Base-by-base conservation (phyloP, 352 stramenopile genomes). In the Aphanomyces astaci region DNA sequence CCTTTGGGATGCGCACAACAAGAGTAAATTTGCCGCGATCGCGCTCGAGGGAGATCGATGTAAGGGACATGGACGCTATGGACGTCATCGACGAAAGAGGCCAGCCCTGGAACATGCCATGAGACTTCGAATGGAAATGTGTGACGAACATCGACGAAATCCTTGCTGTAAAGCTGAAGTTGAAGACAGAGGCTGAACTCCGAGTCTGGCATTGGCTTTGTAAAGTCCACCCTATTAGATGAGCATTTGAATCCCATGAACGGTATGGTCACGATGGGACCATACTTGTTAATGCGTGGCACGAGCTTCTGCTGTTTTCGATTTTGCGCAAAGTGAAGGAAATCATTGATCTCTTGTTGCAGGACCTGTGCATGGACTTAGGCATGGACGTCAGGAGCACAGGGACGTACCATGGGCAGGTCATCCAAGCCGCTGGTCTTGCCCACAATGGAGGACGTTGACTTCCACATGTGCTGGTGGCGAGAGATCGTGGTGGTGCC, bases 341-440 rank as follows among this genome's bases (percentile, higher is more conserved):
- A 66, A 64, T 89, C 83, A 31, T 87, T 78, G 22, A 91, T 63
- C 59, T 91, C 80, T 70, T 88, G 78, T 62, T 88, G 80, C 24
- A 77, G 70, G 5, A 54, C 56, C 80, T 88, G 51, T 32, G 51
- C 33, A 7, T 11, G 10, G n/a, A 32, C 9, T 13, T 39, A 48
- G n/a, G 46, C 24, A 56, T 45, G 5, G 22, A 19, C 45, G 10
- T 67, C 36, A 25, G 24, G 5, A 5, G 28, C 10, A n/a, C 25
- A 36, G n/a, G 4, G 17, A 4, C 36, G 4, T 59, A 68, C 62
- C 32, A 68, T 40, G 2, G 62, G 62, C 10, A 60, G 62, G 22
- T 68, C 62, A 33, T 68, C 62, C 39, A 68, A 28, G 15, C 62
- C 62, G 15, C 40, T 45, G 39, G 62, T 68, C 62, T 68, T 68